Percentiles rank a stretch among this genome's conserved stretches.
Evolutionary conservation across 2,329 filamentous ascomycete species (phyloP).

Genomic region (Diaporthe sp.): DNA sequence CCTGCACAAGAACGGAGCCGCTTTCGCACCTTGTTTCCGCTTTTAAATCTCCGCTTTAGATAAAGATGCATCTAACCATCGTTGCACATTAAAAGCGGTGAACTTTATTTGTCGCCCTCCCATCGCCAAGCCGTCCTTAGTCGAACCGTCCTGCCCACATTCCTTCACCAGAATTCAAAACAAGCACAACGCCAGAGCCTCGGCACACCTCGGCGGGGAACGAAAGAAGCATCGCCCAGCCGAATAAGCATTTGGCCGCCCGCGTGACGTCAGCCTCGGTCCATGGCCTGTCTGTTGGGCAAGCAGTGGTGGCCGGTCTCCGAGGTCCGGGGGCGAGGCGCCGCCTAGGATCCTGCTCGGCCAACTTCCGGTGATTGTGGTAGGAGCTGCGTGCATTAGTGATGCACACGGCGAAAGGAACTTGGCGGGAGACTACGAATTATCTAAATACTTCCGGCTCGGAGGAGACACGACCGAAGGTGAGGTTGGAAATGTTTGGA

Average conservation of each 20-base stretch:
- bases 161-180: background rate
- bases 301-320: background rate
- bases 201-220: conserved; percentile 12
- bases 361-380: conserved; percentile 1
- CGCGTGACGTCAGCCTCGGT: background rate
- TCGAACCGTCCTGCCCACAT: background rate
- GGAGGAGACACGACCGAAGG: background rate
- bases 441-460: background rate
- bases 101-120: background rate
- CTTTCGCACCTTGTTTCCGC: conserved; percentile 15
- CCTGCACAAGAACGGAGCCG: conserved; percentile 26
- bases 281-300: background rate
- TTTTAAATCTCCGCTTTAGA: conserved; percentile 33
- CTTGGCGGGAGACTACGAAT: background rate
- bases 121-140: background rate
- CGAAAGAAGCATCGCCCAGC: conserved; percentile 16
- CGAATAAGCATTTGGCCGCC: background rate
- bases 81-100: conserved; percentile 36
- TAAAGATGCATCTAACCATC: background rate
- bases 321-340: background rate
- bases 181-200: background rate
- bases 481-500: background rate
- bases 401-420: background rate
- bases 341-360: conserved; percentile 3
- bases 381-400: background rate